Conservation (phyloP, 352 stramenopile genomes). For the Blastocystis sp. region DNA sequence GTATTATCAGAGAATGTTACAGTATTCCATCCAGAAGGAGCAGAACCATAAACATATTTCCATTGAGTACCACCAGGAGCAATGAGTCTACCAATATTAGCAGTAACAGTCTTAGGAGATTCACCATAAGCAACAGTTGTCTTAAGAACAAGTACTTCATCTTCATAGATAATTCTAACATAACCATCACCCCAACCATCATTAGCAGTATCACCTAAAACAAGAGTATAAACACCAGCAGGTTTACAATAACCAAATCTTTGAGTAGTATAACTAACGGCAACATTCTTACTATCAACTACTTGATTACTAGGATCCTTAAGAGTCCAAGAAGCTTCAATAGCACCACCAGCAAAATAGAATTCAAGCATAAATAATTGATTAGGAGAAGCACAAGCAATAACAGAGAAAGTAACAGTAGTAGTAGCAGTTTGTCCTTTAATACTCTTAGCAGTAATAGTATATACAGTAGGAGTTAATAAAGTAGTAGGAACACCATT, state of each 20-base stretch:
- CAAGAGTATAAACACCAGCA: not conserved
- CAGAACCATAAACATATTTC: conserved; percentile 2
- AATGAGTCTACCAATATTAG: too few relatives aligned
- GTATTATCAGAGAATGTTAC: too few relatives aligned
- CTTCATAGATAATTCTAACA: too few relatives aligned
- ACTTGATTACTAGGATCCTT: conserved; percentile 3
- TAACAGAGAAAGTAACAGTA: conserved; percentile 9
- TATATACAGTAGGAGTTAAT: conserved; percentile 7
- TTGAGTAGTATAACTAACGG: conserved; percentile 3
- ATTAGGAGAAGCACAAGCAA: conserved; percentile 10
- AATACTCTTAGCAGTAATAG: not conserved
- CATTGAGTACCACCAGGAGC: conserved; percentile 2
- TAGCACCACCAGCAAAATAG: too few relatives aligned
- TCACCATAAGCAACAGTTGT: too few relatives aligned
- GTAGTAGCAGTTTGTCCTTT: not conserved
- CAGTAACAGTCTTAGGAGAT: too few relatives aligned
- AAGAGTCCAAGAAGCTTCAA: too few relatives aligned
- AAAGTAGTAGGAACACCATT: conserved; percentile 3
- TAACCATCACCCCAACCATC: conserved; percentile 11
- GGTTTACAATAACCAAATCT: conserved; percentile 1
- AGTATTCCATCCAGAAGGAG: conserved; percentile 5
- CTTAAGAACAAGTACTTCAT: too few relatives aligned
- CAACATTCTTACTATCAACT: not conserved
- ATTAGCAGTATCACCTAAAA: not conserved
- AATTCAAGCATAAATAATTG: not conserved